These are phyloP conservation scores for Isatis lusitanica DNA, from an alignment of 441 rosid genomes.

Conservation along the genomic window DNA sequence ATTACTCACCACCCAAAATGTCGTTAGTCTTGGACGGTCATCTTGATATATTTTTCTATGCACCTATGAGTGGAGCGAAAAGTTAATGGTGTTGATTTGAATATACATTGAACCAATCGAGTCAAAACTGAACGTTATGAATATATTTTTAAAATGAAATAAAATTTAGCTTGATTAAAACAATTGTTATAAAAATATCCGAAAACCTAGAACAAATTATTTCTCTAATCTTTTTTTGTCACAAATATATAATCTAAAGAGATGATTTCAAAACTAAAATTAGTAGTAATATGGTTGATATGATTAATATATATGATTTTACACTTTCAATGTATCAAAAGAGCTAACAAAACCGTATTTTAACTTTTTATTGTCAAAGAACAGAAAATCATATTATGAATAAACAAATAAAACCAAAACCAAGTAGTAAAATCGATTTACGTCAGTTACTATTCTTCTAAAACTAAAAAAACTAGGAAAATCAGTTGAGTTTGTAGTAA, in stretches of 20 bases:
- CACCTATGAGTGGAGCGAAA: neutral
- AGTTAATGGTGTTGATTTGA: neutral
- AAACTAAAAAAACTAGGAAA: neutral
- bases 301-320: too few relatives aligned
- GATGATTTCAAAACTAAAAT: too few relatives aligned
- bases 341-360: neutral
- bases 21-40: slow-evolving; percentile 30
- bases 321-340: too few relatives aligned
- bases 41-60: slow-evolving; percentile 26
- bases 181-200: too few relatives aligned
- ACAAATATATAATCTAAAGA: too few relatives aligned
- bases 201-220: too few relatives aligned
- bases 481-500: neutral
- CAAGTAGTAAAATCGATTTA: neutral
- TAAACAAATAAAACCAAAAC: neutral
- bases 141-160: neutral
- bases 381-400: too few relatives aligned
- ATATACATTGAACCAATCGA: neutral
- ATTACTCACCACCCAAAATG: slow-evolving; percentile 28
- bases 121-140: neutral
- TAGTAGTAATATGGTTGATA: too few relatives aligned
- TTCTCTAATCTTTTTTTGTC: too few relatives aligned
- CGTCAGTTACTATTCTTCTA: neutral
- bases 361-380: too few relatives aligned
- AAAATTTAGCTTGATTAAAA: neutral